These are phyloP conservation scores for Cicer cuneatum DNA, from an alignment of 306 rosid species.

Conservation along the genomic window DNA sequence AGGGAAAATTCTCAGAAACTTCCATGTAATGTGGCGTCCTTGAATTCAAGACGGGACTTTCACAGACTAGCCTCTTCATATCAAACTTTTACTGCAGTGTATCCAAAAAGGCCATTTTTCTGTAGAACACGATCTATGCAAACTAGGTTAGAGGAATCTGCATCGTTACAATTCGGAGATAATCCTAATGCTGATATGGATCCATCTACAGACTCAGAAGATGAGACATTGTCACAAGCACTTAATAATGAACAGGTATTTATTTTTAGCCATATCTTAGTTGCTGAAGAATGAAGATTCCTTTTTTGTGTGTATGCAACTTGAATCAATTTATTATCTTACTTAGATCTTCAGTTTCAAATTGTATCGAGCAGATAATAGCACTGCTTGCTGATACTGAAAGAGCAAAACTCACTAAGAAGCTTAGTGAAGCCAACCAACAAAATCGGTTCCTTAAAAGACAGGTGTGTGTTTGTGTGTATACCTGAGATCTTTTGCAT, in stretches of 20 bases:
- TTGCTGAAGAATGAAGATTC: conserved; percentile 5
- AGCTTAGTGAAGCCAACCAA: conserved; percentile 94
- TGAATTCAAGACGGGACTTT: conserved; percentile 31
- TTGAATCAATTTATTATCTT: conserved; percentile 36
- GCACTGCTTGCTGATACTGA: conserved; percentile 74
- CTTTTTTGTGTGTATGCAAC: neutral
- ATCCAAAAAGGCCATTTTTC: conserved; percentile 38
- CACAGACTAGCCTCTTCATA: conserved; percentile 44
- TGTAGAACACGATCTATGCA: conserved; percentile 36
- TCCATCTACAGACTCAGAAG: conserved; percentile 44
- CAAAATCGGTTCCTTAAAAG: conserved; percentile 91
- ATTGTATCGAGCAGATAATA: conserved; percentile 55
- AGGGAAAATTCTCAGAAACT: conserved; percentile 41
- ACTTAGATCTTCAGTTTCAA: conserved; percentile 28
- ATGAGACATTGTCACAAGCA: conserved; percentile 44
- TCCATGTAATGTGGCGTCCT: conserved; percentile 29
- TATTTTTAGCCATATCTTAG: conserved; percentile 10
- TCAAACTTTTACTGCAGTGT: conserved; percentile 36
- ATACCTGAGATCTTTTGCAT: conserved; percentile 20
- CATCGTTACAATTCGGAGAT: conserved; percentile 36
- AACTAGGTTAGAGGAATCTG: conserved; percentile 47
- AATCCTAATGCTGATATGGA: conserved; percentile 40
- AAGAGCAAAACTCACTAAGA: conserved; percentile 67
- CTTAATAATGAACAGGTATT: conserved; percentile 50
- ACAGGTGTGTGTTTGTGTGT: conserved; percentile 62